Conservation (phyloP, 108 stramenopile species). For the Cyclotella atomus region DNA sequence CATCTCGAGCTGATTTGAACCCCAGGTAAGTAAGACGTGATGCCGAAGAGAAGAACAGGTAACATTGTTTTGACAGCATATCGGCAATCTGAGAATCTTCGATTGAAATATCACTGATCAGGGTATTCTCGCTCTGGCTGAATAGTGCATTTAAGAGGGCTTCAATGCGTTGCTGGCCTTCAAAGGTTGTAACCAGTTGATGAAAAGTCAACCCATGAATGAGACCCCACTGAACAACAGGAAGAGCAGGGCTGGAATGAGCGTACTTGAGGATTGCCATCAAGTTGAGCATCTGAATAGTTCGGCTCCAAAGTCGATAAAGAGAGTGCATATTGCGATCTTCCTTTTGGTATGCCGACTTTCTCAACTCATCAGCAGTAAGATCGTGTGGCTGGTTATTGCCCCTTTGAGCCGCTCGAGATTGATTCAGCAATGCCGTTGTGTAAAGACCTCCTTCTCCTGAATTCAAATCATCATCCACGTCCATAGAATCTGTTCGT, state of each 20-base stretch:
- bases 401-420: slow-evolving; percentile 23
- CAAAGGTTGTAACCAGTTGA: slow-evolving; percentile 65
- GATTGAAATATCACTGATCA: slow-evolving; percentile 38
- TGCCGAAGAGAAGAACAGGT: slow-evolving; percentile 87
- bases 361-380: slow-evolving; percentile 52
- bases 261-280: slow-evolving; percentile 69
- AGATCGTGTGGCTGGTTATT: slow-evolving; percentile 23
- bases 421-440: slow-evolving; percentile 65
- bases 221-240: slow-evolving; percentile 86
- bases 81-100: slow-evolving; percentile 72
- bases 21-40: slow-evolving; percentile 82
- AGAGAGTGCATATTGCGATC: slow-evolving; percentile 85
- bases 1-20: slow-evolving; percentile 73
- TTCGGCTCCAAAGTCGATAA: slow-evolving; percentile 78
- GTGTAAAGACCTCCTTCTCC: slow-evolving; percentile 60
- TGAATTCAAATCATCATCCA: slow-evolving; percentile 46
- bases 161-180: slow-evolving; percentile 83
- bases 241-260: slow-evolving; percentile 65
- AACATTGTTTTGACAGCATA: slow-evolving; percentile 72
- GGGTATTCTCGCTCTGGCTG: slow-evolving; percentile 51
- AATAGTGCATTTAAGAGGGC: slow-evolving; percentile 73
- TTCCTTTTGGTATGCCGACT: slow-evolving; percentile 62
- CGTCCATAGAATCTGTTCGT: slow-evolving; percentile 55
- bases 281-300: slow-evolving; percentile 76
- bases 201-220: slow-evolving; percentile 78